These are phyloP conservation scores for Samsoniella hepiali DNA, from an alignment of 2,329 filamentous ascomycete species.

Conservation along the genomic window DNA sequence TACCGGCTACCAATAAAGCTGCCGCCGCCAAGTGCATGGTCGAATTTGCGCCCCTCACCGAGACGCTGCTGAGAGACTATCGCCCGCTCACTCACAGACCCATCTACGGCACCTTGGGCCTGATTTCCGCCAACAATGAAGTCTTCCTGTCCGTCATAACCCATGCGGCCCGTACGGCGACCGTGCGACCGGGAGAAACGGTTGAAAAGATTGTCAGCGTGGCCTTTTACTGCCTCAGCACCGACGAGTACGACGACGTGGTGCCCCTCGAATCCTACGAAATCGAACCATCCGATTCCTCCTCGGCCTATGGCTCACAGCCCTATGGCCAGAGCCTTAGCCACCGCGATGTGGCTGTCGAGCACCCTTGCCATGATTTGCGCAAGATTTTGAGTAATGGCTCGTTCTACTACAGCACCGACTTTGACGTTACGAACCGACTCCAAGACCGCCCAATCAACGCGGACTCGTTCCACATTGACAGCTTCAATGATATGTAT, in stretches of 20 bases:
- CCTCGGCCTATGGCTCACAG: slow-evolving; percentile 44
- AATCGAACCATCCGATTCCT: slow-evolving; percentile 44
- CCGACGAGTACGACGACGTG: slow-evolving; percentile 79
- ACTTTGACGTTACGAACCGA: slow-evolving; percentile 93
- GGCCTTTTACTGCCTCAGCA: slow-evolving; percentile 90
- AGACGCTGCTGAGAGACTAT: slow-evolving; percentile 71
- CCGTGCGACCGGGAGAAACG: slow-evolving; percentile 80
- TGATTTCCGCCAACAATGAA: slow-evolving; percentile 79
- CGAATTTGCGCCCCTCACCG: slow-evolving; percentile 68
- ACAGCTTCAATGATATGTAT: slow-evolving; percentile 88
- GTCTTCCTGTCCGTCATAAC: slow-evolving; percentile 91
- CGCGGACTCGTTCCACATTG: slow-evolving; percentile 77
- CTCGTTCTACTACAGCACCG: slow-evolving; percentile 97
- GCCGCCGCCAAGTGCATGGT: slow-evolving; percentile 72
- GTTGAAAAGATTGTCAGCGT: slow-evolving; percentile 83
- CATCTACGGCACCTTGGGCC: slow-evolving; percentile 80
- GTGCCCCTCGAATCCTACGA: slow-evolving; percentile 54
- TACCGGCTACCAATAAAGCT: slow-evolving; percentile 44
- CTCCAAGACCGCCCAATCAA: slow-evolving; percentile 83
- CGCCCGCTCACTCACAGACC: slow-evolving; percentile 69
- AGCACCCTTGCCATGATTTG: slow-evolving; percentile 86
- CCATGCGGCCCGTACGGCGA: slow-evolving; percentile 72
- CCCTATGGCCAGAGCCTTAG: slow-evolving; percentile 47
- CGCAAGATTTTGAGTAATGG: slow-evolving; percentile 91
- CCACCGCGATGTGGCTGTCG: slow-evolving; percentile 65